Percentiles rank a stretch among this genome's conserved stretches.
phyloP scores from a whole-genome alignment of 352 stramenopile species.

The Pythium graminicola region DNA sequence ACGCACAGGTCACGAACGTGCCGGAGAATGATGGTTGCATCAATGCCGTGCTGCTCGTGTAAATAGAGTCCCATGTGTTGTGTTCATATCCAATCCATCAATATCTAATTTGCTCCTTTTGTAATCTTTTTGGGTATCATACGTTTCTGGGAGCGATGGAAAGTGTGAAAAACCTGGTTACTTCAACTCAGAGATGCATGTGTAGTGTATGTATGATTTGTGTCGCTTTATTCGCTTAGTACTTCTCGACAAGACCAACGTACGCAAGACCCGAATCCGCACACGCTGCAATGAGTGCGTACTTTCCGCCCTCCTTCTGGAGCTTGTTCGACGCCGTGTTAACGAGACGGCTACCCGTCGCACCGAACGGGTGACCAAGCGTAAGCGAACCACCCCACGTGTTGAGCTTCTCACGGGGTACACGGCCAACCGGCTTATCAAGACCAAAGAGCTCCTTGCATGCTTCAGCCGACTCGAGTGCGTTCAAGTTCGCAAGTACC shows the following conservation, averaged over 20 bases:
- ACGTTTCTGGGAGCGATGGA: too few species aligned
- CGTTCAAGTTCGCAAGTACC: slow-evolving; percentile 96
- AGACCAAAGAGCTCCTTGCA: slow-evolving; percentile 93
- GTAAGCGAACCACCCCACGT: slow-evolving; percentile 95
- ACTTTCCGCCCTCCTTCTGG: slow-evolving; percentile 93
- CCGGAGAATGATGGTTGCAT: slow-evolving; percentile 99
- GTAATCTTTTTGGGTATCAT: background rate
- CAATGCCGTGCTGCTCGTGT: slow-evolving; percentile 98
- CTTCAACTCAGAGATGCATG: slow-evolving; percentile 1
- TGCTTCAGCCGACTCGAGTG: slow-evolving; percentile 92
- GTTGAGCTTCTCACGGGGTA: slow-evolving; percentile 96
- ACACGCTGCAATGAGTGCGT: slow-evolving; percentile 95
- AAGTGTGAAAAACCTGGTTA: background rate
- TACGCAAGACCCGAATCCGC: slow-evolving; percentile 97
- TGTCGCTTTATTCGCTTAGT: slow-evolving; percentile 22
- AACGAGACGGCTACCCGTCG: slow-evolving; percentile 93
- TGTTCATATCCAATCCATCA: slow-evolving; percentile 17
- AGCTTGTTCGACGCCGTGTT: slow-evolving; percentile 97
- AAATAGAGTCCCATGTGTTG: slow-evolving; percentile 30
- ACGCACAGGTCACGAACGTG: slow-evolving; percentile 99
- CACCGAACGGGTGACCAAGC: slow-evolving; percentile 97
- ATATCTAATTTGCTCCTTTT: slow-evolving; percentile 16
- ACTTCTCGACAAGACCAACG: slow-evolving; percentile 91
- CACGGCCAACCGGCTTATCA: slow-evolving; percentile 85
- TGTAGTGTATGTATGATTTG: slow-evolving; percentile 9